Conservation (phyloP, 345 rosid species). For the Syzygium oleosum region DNA sequence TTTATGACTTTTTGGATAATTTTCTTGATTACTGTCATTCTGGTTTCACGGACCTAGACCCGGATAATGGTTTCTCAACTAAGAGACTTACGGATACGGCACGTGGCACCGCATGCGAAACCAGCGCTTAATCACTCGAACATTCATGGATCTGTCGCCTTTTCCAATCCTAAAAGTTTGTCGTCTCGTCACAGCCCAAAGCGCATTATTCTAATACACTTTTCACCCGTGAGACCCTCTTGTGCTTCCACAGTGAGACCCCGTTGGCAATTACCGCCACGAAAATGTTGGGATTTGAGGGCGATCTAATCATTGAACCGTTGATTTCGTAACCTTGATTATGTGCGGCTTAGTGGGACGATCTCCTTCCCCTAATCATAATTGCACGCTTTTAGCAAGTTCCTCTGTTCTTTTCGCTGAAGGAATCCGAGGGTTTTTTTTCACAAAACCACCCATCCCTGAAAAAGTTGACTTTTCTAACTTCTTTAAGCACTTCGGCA, state of each 20-base stretch:
- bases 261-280: neutral
- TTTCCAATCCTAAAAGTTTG: neutral
- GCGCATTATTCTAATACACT: neutral
- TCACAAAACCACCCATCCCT: neutral
- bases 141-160: neutral
- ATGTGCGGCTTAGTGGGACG: neutral
- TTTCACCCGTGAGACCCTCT: neutral
- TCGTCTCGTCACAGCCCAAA: neutral
- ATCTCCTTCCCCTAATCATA: neutral
- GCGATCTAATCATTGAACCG: neutral
- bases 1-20: no score
- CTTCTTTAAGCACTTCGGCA: neutral
- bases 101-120: no score
- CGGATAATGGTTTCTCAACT: rapidly evolving
- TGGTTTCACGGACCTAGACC: rapidly evolving
- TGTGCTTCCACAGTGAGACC: neutral
- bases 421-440: neutral
- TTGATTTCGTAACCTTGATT: neutral
- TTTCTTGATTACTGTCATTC: no score
- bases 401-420: neutral
- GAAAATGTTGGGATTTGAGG: neutral
- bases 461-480: neutral
- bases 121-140: neutral
- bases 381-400: neutral
- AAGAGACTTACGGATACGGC: no score